Evolutionary conservation across 495 filamentous ascomycete genomes (phyloP).

Genomic region (Podospora pseudoanserina): DNA sequence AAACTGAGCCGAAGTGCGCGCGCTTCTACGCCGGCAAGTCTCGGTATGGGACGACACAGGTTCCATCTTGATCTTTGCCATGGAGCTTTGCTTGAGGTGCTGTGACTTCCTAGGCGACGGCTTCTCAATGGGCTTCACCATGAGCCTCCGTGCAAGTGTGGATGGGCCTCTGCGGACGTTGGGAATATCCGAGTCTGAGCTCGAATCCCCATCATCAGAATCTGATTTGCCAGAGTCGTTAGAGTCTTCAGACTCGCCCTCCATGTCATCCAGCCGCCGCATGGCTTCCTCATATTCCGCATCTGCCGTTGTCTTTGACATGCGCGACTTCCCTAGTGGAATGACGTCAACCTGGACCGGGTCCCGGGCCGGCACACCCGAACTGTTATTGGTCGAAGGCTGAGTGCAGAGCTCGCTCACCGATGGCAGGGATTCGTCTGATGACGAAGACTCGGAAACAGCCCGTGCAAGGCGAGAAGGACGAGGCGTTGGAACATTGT

Average conservation of each 20-base stretch:
- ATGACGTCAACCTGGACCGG: slow-evolving; percentile 19
- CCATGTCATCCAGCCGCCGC: slow-evolving; percentile 31
- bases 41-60: not conserved
- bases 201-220: not conserved
- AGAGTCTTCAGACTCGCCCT: slow-evolving; percentile 17
- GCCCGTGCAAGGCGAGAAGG: not conserved
- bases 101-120: slow-evolving; percentile 13
- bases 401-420: slow-evolving; percentile 38
- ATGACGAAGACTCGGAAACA: slow-evolving; percentile 16
- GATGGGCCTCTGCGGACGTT: not conserved
- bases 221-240: not conserved
- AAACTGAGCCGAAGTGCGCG: slow-evolving; percentile 20
- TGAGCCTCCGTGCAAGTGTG: slow-evolving; percentile 14
- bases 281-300: slow-evolving; percentile 37
- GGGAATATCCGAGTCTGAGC: not conserved
- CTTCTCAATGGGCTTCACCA: slow-evolving; percentile 27
- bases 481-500: not conserved
- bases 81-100: slow-evolving; percentile 3
- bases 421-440: slow-evolving; percentile 34
- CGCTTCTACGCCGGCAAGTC: not conserved
- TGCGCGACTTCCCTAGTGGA: slow-evolving; percentile 19
- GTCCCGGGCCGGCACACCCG: slow-evolving; percentile 10
- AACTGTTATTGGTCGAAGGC: slow-evolving; percentile 22
- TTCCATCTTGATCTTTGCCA: slow-evolving; percentile 14
- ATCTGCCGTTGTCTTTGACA: not conserved